phyloP scores from a whole-genome alignment of 192 early-diverging fungal species.

The Rhizoclosmatium sp. region DNA sequence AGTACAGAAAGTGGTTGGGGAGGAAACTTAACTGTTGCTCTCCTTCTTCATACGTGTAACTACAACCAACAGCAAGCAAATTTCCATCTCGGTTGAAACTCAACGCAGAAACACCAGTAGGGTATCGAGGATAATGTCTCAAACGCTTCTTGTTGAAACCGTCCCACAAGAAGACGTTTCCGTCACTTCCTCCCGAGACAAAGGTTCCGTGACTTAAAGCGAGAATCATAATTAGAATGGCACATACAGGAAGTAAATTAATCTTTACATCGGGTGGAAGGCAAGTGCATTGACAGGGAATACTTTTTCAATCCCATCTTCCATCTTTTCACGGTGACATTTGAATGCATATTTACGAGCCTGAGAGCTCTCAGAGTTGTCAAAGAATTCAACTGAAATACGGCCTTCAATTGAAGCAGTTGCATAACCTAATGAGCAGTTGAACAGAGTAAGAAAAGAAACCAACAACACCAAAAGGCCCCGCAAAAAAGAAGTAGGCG shows the following conservation, averaged over 20 bases:
- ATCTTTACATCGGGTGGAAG: constrained; percentile 24
- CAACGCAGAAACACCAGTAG: constrained; percentile 81
- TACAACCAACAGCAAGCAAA: constrained; percentile 83
- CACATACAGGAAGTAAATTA: neutral
- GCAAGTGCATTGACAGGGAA: constrained; percentile 25
- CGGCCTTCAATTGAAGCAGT: constrained; percentile 93
- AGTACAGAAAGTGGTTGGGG: neutral
- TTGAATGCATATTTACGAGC: constrained; percentile 95
- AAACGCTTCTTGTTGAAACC: constrained; percentile 88
- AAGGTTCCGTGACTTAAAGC: constrained; percentile 83
- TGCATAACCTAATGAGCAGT: constrained; percentile 73
- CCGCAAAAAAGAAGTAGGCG: constrained; percentile 5
- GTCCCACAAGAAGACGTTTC: constrained; percentile 92
- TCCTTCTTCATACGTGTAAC: constrained; percentile 96
- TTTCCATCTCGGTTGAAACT: constrained; percentile 83
- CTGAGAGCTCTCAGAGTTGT: constrained; percentile 69
- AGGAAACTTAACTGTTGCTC: constrained; percentile 70
- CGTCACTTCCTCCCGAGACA: constrained; percentile 95
- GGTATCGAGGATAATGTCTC: constrained; percentile 81
- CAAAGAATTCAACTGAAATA: constrained; percentile 92
- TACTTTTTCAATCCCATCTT: constrained; percentile 64
- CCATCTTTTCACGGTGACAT: constrained; percentile 80
- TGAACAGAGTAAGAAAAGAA: neutral
- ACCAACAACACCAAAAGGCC: neutral
- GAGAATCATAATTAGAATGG: neutral